A percentile compares a stretch with the other conserved stretches of the same genome.
Evolutionary conservation across 331 rosid genomes (phyloP).

Genomic region (Malus hybrid): DNA sequence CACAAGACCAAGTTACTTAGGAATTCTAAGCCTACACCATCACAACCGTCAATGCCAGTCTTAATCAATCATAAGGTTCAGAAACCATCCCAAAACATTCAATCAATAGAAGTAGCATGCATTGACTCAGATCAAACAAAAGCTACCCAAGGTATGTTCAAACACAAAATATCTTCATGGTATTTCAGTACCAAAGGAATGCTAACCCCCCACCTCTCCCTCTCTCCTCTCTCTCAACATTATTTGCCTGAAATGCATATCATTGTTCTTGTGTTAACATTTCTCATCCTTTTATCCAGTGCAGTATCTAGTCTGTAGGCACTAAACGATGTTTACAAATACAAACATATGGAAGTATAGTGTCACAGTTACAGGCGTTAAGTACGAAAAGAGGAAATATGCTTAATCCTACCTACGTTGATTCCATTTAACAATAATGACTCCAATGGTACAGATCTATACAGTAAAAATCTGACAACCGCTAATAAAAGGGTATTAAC

Average conservation of each 20-base stretch:
- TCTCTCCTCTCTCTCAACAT: not conserved
- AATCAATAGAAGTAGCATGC: not conserved
- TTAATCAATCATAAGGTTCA: not conserved
- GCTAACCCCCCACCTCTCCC: not conserved
- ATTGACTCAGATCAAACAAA: not conserved
- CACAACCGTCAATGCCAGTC: not conserved
- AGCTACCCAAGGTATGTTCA: not conserved
- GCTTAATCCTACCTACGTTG: not conserved
- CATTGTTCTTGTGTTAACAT: not conserved
- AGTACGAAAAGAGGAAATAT: not conserved
- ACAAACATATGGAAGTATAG: not conserved
- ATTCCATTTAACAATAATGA: not conserved
- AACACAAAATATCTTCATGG: not conserved
- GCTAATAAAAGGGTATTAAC: not conserved
- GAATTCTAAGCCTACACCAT: not conserved
- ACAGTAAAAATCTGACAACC: not conserved
- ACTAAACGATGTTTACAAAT: not conserved
- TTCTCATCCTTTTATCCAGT: not conserved
- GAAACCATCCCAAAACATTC: not conserved
- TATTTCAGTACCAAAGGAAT: not conserved
- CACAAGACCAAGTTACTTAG: not conserved
- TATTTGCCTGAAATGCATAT: not conserved
- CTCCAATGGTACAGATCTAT: not conserved
- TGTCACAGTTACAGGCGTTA: not conserved
- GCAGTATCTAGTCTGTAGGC: not conserved